A percentile compares a stretch with the other conserved stretches of the same genome.
Evolutionary conservation across 306 rosid genomes (phyloP).

Genomic region (Fragaria ananassa): DNA sequence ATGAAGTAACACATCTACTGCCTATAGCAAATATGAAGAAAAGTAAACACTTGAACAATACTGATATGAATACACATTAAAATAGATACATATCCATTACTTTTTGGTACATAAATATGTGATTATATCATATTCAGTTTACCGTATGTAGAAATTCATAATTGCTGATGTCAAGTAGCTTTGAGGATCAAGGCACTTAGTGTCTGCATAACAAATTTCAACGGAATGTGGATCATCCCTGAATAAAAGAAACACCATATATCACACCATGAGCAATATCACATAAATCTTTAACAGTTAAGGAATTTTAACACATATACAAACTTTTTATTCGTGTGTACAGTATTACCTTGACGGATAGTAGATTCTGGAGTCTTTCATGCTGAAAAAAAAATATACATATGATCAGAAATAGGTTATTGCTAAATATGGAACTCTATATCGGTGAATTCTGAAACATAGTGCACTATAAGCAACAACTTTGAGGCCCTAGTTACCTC

Average conservation of each 20-base stretch:
- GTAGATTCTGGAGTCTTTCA: conserved; percentile 64
- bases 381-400: conserved; percentile 67
- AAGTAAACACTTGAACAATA: background rate
- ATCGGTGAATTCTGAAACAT: conserved; percentile 16
- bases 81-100: background rate
- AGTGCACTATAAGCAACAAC: conserved; percentile 1
- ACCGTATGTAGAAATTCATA: conserved; percentile 93
- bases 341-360: conserved; percentile 77
- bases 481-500: conserved; percentile 39
- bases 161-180: conserved; percentile 78
- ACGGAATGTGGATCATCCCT: conserved; percentile 85
- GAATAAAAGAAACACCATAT: conserved; percentile 35
- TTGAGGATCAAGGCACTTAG: conserved; percentile 74
- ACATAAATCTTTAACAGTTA: conserved; percentile 12
- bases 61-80: background rate
- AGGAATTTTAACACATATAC: conserved; percentile 14
- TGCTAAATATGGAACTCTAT: conserved; percentile 13
- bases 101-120: background rate
- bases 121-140: conserved; percentile 21
- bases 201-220: conserved; percentile 65
- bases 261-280: conserved; percentile 18
- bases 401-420: conserved; percentile 17
- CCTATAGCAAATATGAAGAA: conserved; percentile 5
- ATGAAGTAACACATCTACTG: background rate
- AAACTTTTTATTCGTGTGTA: background rate